Evolutionary conservation across 768 basidiomycete species (phyloP).

Genomic region (Tulasnella calospora): DNA sequence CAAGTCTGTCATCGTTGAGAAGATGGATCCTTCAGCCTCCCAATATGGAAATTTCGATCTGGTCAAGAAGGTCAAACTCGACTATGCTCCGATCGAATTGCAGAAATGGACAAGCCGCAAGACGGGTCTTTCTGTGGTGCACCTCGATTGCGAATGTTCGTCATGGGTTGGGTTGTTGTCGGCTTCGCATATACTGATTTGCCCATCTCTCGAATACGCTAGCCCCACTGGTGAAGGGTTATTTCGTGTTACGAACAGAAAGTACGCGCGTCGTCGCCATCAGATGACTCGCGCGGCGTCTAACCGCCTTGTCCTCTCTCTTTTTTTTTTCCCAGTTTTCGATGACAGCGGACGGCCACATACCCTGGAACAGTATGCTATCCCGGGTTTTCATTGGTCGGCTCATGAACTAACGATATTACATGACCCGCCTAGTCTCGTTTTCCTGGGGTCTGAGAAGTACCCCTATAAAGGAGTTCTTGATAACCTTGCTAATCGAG

Average conservation of each 20-base stretch:
- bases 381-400: neutral
- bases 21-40: neutral
- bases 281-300: neutral
- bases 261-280: conserved; percentile 47
- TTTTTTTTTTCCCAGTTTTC: conserved; percentile 64
- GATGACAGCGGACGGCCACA: conserved; percentile 93
- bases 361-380: conserved; percentile 84
- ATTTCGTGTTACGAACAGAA: conserved; percentile 86
- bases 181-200: neutral
- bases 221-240: conserved; percentile 88
- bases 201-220: conserved; percentile 30
- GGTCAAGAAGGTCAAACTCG: conserved; percentile 65
- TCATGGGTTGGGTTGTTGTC: conserved; percentile 29
- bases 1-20: neutral
- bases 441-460: conserved; percentile 93
- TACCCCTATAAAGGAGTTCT: conserved; percentile 96
- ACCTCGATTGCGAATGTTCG: conserved; percentile 82
- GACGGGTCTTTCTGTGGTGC: conserved; percentile 85
- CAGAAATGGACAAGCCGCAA: conserved; percentile 85
- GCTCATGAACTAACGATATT: conserved; percentile 23
- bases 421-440: conserved; percentile 48
- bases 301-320: conserved; percentile 5
- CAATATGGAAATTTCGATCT: conserved; percentile 77
- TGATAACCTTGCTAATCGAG: conserved; percentile 90
- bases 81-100: conserved; percentile 72